phyloP scores from a whole-genome alignment of 345 rosid genomes.

The Geranium rotundifolium region DNA sequence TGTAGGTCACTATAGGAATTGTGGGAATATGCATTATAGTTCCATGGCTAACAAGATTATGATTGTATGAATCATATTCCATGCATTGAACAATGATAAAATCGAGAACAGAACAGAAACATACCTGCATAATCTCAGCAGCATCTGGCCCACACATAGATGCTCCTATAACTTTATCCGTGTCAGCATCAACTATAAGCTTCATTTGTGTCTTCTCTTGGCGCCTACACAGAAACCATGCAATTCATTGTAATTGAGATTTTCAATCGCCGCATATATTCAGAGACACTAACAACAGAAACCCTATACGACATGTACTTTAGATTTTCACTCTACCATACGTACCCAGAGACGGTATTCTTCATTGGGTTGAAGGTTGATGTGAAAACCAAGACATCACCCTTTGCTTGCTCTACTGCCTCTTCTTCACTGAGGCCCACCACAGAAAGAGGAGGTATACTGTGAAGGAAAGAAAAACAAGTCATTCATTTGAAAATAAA shows the following conservation, averaged over 20 bases:
- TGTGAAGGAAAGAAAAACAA: conserved; percentile 21
- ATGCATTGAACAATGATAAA: not conserved
- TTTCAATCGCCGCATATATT: not conserved
- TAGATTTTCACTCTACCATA: conserved; percentile 4
- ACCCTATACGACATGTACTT: not conserved
- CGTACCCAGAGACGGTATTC: conserved; percentile 92
- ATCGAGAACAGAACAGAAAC: not conserved
- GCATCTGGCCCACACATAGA: conserved; percentile 99
- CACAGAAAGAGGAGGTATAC: conserved; percentile 94
- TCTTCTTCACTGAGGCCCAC: conserved; percentile 96
- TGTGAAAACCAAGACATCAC: conserved; percentile 75
- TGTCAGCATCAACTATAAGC: conserved; percentile 75
- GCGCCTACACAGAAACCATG: conserved; percentile 37
- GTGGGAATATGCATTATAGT: too few species aligned
- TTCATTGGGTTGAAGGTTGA: conserved; percentile 95
- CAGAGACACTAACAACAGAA: not conserved
- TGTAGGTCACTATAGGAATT: too few species aligned
- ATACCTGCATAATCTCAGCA: conserved; percentile 93
- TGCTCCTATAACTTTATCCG: conserved; percentile 90
- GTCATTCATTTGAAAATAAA: conserved; percentile 3
- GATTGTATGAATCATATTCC: not conserved
- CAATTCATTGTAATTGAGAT: not conserved
- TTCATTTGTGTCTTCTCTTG: conserved; percentile 93
- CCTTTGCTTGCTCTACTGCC: conserved; percentile 72
- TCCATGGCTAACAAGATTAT: not conserved